Conservation (phyloP, 805 yeast species). For the Wickerhamomyces pijperi region DNA sequence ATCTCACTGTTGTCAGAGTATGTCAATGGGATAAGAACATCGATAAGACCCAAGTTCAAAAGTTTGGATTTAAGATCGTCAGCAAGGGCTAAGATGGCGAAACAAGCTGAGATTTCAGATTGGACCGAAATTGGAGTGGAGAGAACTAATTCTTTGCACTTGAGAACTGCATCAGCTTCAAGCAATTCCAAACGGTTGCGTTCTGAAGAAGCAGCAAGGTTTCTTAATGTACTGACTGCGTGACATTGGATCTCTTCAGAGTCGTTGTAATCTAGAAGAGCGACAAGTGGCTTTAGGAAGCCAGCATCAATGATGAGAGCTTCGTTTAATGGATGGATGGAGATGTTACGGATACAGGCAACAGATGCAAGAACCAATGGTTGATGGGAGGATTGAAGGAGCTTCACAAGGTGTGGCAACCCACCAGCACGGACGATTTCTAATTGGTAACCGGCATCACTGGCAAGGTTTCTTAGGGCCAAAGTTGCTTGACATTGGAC, state of each 20-base stretch:
- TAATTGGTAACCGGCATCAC: conserved; percentile 90
- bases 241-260: conserved; percentile 97
- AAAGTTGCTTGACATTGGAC: conserved; percentile 98
- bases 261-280: conserved; percentile 71
- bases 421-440: conserved; percentile 96
- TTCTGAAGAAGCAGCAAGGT: conserved; percentile 92
- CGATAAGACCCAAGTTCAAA: conserved; percentile 73
- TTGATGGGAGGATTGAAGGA: conserved; percentile 80
- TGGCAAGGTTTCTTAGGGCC: conserved; percentile 90
- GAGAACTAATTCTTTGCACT: conserved; percentile 80
- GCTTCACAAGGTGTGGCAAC: conserved; percentile 80
- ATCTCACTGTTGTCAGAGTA: conserved; percentile 84
- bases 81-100: conserved; percentile 92
- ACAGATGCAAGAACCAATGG: conserved; percentile 93
- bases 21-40: conserved; percentile 86
- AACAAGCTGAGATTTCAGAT: conserved; percentile 92
- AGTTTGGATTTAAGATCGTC: conserved; percentile 85
- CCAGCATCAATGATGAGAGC: conserved; percentile 95
- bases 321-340: conserved; percentile 94
- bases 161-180: conserved; percentile 91
- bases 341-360: conserved; percentile 94
- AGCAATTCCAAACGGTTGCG: conserved; percentile 83
- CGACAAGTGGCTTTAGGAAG: conserved; percentile 82
- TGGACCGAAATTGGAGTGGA: conserved; percentile 86
- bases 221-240: conserved; percentile 91